Percentiles rank a stretch among this genome's conserved stretches.
Conservation (phyloP, 2,329 filamentous ascomycete genomes). For the Diaporthe batatas region DNA sequence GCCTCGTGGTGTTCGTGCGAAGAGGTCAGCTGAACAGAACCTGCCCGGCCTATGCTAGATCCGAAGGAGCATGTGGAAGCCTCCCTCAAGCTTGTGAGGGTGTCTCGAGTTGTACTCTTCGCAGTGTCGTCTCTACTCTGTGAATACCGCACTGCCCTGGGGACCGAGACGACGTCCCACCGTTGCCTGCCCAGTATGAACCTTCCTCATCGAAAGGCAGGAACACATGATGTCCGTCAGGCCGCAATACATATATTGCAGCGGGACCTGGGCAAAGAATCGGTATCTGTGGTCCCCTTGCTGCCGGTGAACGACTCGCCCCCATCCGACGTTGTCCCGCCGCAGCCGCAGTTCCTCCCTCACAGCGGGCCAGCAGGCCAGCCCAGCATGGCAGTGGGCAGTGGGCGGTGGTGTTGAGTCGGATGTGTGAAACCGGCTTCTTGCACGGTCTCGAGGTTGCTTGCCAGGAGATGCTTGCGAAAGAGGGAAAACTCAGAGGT, state of each 20-base stretch:
- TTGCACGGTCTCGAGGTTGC: conserved; percentile 24
- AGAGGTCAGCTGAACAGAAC: neutral
- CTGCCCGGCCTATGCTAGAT: neutral
- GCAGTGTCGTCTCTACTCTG: neutral
- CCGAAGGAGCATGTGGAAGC: neutral
- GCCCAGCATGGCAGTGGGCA: too few species aligned
- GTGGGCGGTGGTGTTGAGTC: conserved; percentile 24
- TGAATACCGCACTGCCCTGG: neutral
- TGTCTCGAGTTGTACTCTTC: neutral
- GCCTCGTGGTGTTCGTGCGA: neutral
- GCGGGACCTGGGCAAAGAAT: conserved; percentile 18
- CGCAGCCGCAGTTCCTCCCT: conserved; percentile 19
- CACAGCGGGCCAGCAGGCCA: neutral
- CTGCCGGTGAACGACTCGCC: conserved; percentile 24
- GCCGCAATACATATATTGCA: conserved; percentile 31
- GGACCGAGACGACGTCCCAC: neutral
- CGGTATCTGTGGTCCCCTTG: conserved; percentile 8
- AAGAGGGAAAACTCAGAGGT: conserved; percentile 15
- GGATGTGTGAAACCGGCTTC: conserved; percentile 31
- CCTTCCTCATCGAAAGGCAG: neutral
- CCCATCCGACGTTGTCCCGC: conserved; percentile 27
- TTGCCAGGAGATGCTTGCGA: conserved; percentile 32
- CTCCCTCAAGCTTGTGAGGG: neutral
- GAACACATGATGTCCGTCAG: conserved; percentile 22
- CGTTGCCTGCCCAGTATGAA: neutral